Percentiles rank a stretch among this genome's conserved stretches.
Conservation (phyloP, 2,329 filamentous ascomycete species). For the Penicillium sp. region DNA sequence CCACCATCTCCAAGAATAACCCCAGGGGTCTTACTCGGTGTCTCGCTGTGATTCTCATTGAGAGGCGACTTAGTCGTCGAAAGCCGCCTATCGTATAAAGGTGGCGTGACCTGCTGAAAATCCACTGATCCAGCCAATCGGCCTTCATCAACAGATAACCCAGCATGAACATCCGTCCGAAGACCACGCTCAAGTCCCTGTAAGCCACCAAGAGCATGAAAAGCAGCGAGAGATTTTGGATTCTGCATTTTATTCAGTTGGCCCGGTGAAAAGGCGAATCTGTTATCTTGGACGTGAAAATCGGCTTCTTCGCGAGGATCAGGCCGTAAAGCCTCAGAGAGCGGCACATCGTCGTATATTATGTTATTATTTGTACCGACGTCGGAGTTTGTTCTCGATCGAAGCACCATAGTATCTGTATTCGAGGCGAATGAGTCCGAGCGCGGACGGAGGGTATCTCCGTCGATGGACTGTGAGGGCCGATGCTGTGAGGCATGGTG, state of each 20-base stretch:
- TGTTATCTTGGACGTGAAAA: conserved; percentile 75
- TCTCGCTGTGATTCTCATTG: background rate
- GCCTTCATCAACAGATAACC: conserved; percentile 75
- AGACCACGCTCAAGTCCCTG: conserved; percentile 77
- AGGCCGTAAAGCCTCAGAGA: conserved; percentile 66
- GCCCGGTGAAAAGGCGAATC: conserved; percentile 77
- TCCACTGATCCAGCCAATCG: conserved; percentile 64
- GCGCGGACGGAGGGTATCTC: conserved; percentile 46
- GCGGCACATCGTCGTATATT: conserved; percentile 39
- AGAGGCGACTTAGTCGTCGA: conserved; percentile 12
- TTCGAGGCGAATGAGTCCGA: conserved; percentile 43
- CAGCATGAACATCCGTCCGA: conserved; percentile 68
- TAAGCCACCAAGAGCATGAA: conserved; percentile 77
- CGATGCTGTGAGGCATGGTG: conserved; percentile 29
- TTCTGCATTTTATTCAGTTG: conserved; percentile 86
- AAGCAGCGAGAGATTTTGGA: conserved; percentile 82
- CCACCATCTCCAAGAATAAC: conserved; percentile 15
- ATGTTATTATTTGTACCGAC: conserved; percentile 22
- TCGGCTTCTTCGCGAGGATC: conserved; percentile 75
- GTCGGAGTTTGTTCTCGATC: conserved; percentile 37
- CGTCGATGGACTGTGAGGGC: conserved; percentile 40
- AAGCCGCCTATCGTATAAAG: conserved; percentile 15
- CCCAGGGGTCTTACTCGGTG: background rate
- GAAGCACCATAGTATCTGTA: conserved; percentile 31
- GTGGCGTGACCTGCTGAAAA: conserved; percentile 67